A percentile compares a stretch with the other conserved stretches of the same genome.
phyloP scores from a whole-genome alignment of 1,139 yeast genomes.

The Kodamaea ohmeri region DNA sequence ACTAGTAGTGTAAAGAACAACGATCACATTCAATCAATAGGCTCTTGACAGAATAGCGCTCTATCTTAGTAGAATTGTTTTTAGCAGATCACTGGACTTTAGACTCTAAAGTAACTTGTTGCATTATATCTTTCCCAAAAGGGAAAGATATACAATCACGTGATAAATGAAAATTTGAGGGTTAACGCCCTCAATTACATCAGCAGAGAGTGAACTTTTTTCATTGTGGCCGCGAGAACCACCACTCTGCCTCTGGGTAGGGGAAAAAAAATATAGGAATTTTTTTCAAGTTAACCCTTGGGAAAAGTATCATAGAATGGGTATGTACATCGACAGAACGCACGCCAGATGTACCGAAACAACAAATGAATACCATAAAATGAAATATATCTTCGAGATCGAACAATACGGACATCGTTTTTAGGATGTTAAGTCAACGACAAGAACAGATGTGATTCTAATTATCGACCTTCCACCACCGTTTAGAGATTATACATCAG shows the following conservation, averaged over 20 bases:
- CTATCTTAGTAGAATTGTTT: no score
- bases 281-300: conserved; percentile 8
- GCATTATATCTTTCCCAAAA: background rate
- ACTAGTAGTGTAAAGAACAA: no score
- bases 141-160: conserved; percentile 3
- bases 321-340: conserved; percentile 7
- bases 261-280: conserved; percentile 5
- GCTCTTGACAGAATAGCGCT: no score
- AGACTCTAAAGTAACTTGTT: no score
- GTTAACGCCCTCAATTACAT: conserved; percentile 8
- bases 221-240: background rate
- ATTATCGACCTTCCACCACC: no score
- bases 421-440: no score
- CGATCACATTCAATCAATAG: no score
- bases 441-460: no score
- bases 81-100: no score
- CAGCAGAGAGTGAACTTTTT: background rate
- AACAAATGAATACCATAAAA: background rate
- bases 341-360: background rate
- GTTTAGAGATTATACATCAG: no score
- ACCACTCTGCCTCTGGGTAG: background rate
- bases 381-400: background rate
- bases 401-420: background rate
- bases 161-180: conserved; percentile 2
- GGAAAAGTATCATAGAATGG: conserved; percentile 12